phyloP scores from a whole-genome alignment of 192 early-diverging fungal genomes.

The Podila verticillata region DNA sequence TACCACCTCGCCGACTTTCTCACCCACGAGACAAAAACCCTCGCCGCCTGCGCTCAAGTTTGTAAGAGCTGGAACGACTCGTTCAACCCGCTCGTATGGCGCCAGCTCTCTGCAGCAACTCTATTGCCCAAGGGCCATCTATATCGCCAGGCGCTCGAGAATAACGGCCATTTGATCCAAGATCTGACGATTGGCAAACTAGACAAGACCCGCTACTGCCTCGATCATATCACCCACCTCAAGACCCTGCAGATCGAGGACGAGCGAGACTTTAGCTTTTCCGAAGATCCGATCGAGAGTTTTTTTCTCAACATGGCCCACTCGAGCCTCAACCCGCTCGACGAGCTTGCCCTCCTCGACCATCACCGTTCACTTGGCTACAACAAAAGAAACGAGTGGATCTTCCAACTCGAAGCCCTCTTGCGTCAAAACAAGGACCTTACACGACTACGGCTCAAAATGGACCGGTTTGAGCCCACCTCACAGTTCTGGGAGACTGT shows the following conservation, averaged over 20 bases:
- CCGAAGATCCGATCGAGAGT: not conserved
- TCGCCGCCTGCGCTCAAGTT: not conserved
- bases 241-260: constrained; percentile 9
- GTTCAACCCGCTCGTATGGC: not conserved
- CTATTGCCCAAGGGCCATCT: not conserved
- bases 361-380: not conserved
- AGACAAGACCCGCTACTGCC: not conserved
- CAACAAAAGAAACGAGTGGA: not conserved
- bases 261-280: not conserved
- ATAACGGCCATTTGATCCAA: not conserved
- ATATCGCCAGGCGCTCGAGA: not conserved
- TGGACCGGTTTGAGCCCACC: constrained; percentile 24
- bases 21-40: not conserved
- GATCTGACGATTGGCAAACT: not conserved
- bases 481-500: constrained; percentile 2
- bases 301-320: not conserved
- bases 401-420: not conserved
- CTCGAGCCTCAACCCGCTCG: not conserved
- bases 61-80: not conserved
- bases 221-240: not conserved
- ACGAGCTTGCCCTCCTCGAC: not conserved
- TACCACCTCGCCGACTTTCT: not conserved
- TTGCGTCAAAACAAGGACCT: constrained; percentile 2
- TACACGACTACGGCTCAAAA: not conserved
- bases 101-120: not conserved